phyloP scores from a whole-genome alignment of 1,284 basidiomycete species.

The Marasmius sp. region DNA sequence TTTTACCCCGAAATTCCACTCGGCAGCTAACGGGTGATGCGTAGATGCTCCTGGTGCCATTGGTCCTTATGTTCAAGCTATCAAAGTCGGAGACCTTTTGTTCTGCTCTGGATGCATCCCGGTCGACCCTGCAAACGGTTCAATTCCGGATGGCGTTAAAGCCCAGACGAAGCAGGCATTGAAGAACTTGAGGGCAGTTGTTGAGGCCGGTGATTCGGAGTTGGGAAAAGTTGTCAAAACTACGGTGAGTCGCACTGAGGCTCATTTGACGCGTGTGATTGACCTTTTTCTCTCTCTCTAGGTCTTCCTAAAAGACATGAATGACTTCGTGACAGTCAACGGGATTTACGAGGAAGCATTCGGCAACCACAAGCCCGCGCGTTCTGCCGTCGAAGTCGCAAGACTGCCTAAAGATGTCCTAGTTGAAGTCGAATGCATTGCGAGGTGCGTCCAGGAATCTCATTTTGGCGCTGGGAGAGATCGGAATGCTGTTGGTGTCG shows the following conservation, averaged over 20 bases:
- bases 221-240: conserved; percentile 83
- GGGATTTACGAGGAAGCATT: conserved; percentile 78
- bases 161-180: conserved; percentile 86
- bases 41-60: conserved; percentile 84
- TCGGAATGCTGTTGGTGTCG: neutral
- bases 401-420: conserved; percentile 55
- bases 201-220: conserved; percentile 81
- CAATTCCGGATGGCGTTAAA: conserved; percentile 78
- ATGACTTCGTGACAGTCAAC: conserved; percentile 88
- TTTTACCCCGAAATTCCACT: neutral
- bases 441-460: conserved; percentile 43
- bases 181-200: conserved; percentile 82
- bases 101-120: conserved; percentile 93
- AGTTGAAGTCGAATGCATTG: conserved; percentile 92
- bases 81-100: conserved; percentile 83
- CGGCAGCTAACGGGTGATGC: neutral
- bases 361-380: conserved; percentile 89
- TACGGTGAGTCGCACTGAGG: conserved; percentile 51
- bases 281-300: conserved; percentile 25
- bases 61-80: conserved; percentile 89
- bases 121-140: conserved; percentile 73
- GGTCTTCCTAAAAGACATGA: conserved; percentile 93
- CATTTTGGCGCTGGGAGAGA: neutral
- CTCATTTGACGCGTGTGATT: neutral
- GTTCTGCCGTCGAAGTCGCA: conserved; percentile 84